Conservation (phyloP, 495 filamentous ascomycete species). For the Tuber microsphaerosporum region DNA sequence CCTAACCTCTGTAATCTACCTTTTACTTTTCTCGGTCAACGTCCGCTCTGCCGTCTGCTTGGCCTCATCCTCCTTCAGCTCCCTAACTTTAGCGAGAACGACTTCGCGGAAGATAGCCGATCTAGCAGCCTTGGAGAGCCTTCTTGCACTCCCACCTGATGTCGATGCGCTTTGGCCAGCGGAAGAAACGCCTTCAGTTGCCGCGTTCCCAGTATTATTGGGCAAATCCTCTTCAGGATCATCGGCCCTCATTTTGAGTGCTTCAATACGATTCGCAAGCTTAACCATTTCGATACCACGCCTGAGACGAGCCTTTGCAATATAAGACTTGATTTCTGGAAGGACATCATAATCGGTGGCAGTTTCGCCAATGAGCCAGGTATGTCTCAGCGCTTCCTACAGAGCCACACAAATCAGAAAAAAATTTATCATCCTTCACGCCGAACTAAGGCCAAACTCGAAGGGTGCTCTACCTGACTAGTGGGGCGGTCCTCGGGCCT, state of each 20-base stretch:
- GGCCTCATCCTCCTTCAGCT: conserved; percentile 82
- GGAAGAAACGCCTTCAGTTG: conserved; percentile 42
- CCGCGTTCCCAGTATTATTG: conserved; percentile 55
- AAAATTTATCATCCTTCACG: not conserved
- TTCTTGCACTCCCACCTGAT: conserved; percentile 61
- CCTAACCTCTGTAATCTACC: not conserved
- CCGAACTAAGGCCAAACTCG: not conserved
- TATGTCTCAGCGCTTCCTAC: conserved; percentile 70
- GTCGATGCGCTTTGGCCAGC: conserved; percentile 32
- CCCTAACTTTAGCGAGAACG: conserved; percentile 90
- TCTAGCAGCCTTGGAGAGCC: conserved; percentile 68
- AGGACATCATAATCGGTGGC: conserved; percentile 93
- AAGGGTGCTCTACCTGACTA: conserved; percentile 55
- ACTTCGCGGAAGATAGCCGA: conserved; percentile 94
- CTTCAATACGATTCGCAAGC: conserved; percentile 91
- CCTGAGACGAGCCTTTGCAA: conserved; percentile 78
- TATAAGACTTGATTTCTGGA: conserved; percentile 92
- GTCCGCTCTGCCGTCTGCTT: conserved; percentile 55
- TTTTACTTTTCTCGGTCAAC: conserved; percentile 28
- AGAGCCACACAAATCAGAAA: conserved; percentile 11
- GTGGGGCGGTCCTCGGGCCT: conserved; percentile 69
- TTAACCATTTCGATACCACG: conserved; percentile 97
- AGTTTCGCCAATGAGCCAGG: conserved; percentile 83
- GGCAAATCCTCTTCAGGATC: conserved; percentile 68
- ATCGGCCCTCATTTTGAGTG: conserved; percentile 91